A percentile compares a stretch with the other conserved stretches of the same genome.
Evolutionary conservation across 352 stramenopile genomes (phyloP).

Genomic region (Nothophytophthora sp.): DNA sequence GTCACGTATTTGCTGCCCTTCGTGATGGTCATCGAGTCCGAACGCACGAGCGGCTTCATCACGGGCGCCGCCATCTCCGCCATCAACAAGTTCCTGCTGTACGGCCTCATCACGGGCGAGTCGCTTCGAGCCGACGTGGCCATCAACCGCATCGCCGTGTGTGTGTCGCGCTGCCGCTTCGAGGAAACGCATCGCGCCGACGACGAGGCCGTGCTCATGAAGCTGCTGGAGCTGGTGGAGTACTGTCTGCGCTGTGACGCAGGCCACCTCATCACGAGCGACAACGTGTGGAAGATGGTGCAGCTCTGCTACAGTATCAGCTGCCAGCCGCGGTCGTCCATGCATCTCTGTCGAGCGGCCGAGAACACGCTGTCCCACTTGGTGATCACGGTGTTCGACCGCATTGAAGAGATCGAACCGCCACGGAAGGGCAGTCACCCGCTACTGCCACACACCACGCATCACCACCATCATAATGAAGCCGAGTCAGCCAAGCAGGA

Average conservation of each 20-base stretch:
- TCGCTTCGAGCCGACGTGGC: slow-evolving; percentile 87
- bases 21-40: slow-evolving; percentile 94
- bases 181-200: slow-evolving; percentile 94
- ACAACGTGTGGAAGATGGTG: slow-evolving; percentile 96
- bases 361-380: slow-evolving; percentile 97
- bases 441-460: background rate
- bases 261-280: slow-evolving; percentile 87
- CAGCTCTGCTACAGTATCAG: slow-evolving; percentile 97
- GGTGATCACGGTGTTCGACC: slow-evolving; percentile 96
- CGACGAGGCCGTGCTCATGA: slow-evolving; percentile 94
- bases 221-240: slow-evolving; percentile 96
- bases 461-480: background rate
- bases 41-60: slow-evolving; percentile 95
- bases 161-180: slow-evolving; percentile 94
- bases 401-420: slow-evolving; percentile 76
- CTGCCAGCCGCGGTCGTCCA: slow-evolving; percentile 83
- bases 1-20: slow-evolving; percentile 96
- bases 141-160: slow-evolving; percentile 94
- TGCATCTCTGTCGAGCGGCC: slow-evolving; percentile 93
- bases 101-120: slow-evolving; percentile 95
- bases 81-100: slow-evolving; percentile 99
- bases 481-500: background rate
- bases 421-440: slow-evolving; percentile 9
- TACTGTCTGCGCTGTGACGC: slow-evolving; percentile 94
- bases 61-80: slow-evolving; percentile 96